phyloP scores from a whole-genome alignment of 129 eudicot genomes.

The Flaveria ramosissima region DNA sequence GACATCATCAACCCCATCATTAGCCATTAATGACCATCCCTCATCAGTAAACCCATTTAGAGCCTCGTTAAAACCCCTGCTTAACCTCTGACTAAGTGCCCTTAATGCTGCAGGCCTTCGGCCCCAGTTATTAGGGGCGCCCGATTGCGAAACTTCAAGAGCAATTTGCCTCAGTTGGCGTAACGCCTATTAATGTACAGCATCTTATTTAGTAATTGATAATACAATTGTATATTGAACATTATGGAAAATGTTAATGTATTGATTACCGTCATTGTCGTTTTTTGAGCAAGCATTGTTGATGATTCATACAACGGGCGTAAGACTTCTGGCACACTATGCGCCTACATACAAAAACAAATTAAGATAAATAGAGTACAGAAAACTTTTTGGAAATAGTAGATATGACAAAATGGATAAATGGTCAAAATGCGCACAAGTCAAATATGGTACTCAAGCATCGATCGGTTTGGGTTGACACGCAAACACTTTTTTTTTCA shows the following conservation, averaged over 20 bases:
- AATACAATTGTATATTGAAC: not conserved
- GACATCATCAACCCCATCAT: constrained; percentile 87
- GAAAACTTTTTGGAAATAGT: not conserved
- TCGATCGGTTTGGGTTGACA: not conserved
- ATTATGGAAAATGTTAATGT: not conserved
- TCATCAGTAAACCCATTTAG: constrained; percentile 80
- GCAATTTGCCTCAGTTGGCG: constrained; percentile 55
- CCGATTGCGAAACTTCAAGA: constrained; percentile 49
- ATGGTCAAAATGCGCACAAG: not conserved
- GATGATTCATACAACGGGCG: constrained; percentile 58
- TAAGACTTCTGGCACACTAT: constrained; percentile 55
- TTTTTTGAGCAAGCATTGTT: constrained; percentile 53
- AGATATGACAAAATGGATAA: not conserved
- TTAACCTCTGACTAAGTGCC: constrained; percentile 53
- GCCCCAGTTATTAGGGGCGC: constrained; percentile 45
- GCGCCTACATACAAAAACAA: constrained; percentile 28
- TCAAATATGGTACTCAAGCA: not conserved
- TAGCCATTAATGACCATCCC: constrained; percentile 89
- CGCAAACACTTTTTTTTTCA: not conserved
- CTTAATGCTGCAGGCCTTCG: constrained; percentile 51
- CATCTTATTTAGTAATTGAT: not conserved
- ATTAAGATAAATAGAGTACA: not conserved
- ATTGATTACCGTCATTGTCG: constrained; percentile 38
- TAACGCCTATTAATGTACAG: constrained; percentile 39
- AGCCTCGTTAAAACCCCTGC: constrained; percentile 93